Percentiles rank a stretch among this genome's conserved stretches.
phyloP scores from a whole-genome alignment of 225 moss, liverwort and hornwort genomes.

The Anthoceros angustus region DNA sequence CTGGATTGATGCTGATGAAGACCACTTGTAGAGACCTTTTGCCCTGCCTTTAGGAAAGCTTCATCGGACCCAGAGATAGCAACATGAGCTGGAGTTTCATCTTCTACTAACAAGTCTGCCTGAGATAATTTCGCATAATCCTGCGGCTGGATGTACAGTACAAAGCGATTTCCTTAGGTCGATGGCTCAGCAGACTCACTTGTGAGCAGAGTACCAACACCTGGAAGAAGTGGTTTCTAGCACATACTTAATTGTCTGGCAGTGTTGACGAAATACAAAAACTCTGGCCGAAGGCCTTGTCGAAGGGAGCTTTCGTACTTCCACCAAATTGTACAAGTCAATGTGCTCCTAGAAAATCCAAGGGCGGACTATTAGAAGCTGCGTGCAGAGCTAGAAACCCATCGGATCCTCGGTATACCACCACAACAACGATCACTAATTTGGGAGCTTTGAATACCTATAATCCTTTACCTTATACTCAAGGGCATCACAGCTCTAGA shows the following conservation, averaged over 20 bases:
- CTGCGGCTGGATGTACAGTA: conserved; percentile 81
- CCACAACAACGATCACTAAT: neutral
- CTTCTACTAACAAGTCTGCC: conserved; percentile 82
- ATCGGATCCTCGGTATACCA: no score
- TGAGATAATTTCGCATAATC: conserved; percentile 69
- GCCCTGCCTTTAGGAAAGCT: no score
- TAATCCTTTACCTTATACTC: conserved; percentile 50
- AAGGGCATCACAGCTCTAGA: conserved; percentile 88
- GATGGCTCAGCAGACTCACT: neutral
- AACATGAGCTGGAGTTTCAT: conserved; percentile 62
- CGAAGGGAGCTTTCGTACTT: conserved; percentile 78
- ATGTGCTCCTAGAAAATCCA: conserved; percentile 48
- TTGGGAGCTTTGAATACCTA: no score
- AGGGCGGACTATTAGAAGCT: no score
- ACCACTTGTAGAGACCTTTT: no score
- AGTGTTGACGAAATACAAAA: conserved; percentile 74
- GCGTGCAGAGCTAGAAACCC: no score
- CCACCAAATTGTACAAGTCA: conserved; percentile 84
- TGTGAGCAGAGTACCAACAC: neutral
- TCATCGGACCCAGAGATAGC: no score
- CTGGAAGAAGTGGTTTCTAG: neutral
- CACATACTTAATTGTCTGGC: conserved; percentile 74
- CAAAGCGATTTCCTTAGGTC: neutral
- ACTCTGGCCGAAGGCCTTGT: conserved; percentile 90
- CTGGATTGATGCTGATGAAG: no score